Percentiles rank a stretch among this genome's conserved stretches.
Conservation (phyloP, 345 rosid species). For the Iberis pinnata region DNA sequence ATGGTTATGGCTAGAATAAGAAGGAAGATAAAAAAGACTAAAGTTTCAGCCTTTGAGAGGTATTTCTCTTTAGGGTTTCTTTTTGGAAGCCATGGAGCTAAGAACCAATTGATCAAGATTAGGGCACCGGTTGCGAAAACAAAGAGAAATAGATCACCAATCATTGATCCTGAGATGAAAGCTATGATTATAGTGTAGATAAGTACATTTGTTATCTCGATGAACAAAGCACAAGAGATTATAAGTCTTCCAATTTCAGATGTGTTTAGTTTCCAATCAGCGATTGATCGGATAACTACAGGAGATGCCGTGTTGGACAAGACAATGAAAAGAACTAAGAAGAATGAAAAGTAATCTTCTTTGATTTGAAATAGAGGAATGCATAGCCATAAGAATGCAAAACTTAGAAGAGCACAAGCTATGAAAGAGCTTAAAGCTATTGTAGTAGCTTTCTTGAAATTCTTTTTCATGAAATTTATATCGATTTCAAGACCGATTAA, state of each 20-base stretch:
- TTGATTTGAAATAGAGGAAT: constrained; percentile 26
- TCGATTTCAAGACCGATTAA: constrained; percentile 70
- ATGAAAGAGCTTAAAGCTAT: constrained; percentile 43
- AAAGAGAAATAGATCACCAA: constrained; percentile 30
- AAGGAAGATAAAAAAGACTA: constrained; percentile 41
- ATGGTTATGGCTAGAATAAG: constrained; percentile 31
- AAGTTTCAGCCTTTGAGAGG: constrained; percentile 51
- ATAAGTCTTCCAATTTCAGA: constrained; percentile 65
- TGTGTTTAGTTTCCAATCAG: constrained; percentile 64
- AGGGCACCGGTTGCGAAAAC: constrained; percentile 26
- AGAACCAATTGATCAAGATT: constrained; percentile 40
- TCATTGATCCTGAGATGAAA: constrained; percentile 18
- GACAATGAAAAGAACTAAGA: constrained; percentile 31
- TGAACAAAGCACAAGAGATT: constrained; percentile 42
- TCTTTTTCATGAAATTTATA: constrained; percentile 42
- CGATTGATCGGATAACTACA: constrained; percentile 48
- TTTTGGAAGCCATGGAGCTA: constrained; percentile 51
- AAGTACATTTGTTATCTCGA: constrained; percentile 45
- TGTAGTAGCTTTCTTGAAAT: constrained; percentile 35
- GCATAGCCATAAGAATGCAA: constrained; percentile 29
- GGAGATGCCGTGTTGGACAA: constrained; percentile 71
- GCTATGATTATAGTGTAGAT: constrained; percentile 28
- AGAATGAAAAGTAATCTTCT: constrained; percentile 18
- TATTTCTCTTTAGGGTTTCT: constrained; percentile 59
- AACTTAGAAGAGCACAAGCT: constrained; percentile 34